Percentiles rank a stretch among this genome's conserved stretches.
Evolutionary conservation across 2,329 filamentous ascomycete genomes (phyloP).

Genomic region (Aspergillus unguis): DNA sequence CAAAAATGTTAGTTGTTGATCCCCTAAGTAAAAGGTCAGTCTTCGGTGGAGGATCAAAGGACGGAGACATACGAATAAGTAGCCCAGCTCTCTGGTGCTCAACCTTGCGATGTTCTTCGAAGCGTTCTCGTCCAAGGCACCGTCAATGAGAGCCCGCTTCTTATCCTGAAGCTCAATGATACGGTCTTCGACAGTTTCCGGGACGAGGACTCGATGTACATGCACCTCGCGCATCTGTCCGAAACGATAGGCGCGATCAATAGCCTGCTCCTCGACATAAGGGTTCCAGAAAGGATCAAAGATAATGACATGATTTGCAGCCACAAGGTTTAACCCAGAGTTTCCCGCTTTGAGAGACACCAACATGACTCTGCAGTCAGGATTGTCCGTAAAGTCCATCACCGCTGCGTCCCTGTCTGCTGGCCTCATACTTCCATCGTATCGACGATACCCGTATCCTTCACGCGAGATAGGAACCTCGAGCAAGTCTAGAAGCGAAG

Average conservation of each 20-base stretch:
- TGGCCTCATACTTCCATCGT: slow-evolving; percentile 72
- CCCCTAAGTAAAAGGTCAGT: no score
- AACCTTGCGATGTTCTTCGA: slow-evolving; percentile 65
- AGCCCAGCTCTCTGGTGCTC: slow-evolving; percentile 63
- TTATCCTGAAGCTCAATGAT: slow-evolving; percentile 75
- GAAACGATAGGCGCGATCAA: slow-evolving; percentile 85
- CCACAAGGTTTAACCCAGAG: slow-evolving; percentile 79
- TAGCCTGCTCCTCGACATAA: slow-evolving; percentile 86
- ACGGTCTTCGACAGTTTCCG: slow-evolving; percentile 80
- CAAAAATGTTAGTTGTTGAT: neutral
- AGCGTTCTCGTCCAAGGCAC: slow-evolving; percentile 74
- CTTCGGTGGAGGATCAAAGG: no score
- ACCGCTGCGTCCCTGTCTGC: slow-evolving; percentile 65
- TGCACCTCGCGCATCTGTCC: slow-evolving; percentile 71
- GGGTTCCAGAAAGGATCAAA: slow-evolving; percentile 95
- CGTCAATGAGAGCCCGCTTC: slow-evolving; percentile 73
- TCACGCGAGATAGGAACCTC: slow-evolving; percentile 66
- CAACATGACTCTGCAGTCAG: slow-evolving; percentile 65
- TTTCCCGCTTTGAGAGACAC: slow-evolving; percentile 79
- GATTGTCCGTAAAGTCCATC: slow-evolving; percentile 62
- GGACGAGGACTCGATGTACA: slow-evolving; percentile 75
- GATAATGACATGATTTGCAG: slow-evolving; percentile 81
- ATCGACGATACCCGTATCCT: slow-evolving; percentile 61
- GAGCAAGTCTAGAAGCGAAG: slow-evolving; percentile 71
- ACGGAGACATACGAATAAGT: slow-evolving; percentile 56